Evolutionary conservation across 345 rosid species (phyloP).

Genomic region (Linum tenue): DNA sequence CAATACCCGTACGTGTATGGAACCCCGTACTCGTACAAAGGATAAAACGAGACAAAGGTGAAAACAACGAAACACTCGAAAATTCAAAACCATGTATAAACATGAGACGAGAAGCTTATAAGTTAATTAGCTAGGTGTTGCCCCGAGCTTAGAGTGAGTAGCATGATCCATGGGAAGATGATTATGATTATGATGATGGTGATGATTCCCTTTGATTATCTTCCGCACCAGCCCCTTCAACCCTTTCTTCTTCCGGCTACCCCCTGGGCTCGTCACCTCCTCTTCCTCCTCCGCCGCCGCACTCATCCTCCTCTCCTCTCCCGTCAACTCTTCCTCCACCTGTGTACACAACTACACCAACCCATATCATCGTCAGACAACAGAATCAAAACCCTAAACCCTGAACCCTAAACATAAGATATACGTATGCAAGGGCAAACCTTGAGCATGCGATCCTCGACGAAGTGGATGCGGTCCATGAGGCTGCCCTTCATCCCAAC

Average conservation of each 20-base stretch:
- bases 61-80: too few species aligned
- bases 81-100: too few species aligned
- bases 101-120: too few species aligned
- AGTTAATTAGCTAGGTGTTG: too few species aligned
- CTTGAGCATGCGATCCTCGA: background rate
- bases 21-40: too few species aligned
- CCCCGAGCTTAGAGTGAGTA: too few species aligned
- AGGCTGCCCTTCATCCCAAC: background rate
- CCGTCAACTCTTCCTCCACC: background rate
- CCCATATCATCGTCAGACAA: background rate
- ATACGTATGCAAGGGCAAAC: background rate
- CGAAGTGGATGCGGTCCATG: background rate
- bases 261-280: background rate
- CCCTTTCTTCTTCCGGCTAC: background rate
- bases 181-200: background rate
- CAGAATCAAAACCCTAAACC: background rate
- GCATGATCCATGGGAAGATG: background rate
- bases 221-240: background rate
- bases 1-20: too few species aligned
- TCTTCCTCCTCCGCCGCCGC: background rate
- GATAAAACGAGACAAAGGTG: too few species aligned
- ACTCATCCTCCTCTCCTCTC: background rate
- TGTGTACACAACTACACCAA: background rate
- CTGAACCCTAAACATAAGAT: background rate
- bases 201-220: background rate